Base-by-base conservation (phyloP, 2,329 filamentous ascomycete species). In the Pseudohalonectria lignicola region DNA sequence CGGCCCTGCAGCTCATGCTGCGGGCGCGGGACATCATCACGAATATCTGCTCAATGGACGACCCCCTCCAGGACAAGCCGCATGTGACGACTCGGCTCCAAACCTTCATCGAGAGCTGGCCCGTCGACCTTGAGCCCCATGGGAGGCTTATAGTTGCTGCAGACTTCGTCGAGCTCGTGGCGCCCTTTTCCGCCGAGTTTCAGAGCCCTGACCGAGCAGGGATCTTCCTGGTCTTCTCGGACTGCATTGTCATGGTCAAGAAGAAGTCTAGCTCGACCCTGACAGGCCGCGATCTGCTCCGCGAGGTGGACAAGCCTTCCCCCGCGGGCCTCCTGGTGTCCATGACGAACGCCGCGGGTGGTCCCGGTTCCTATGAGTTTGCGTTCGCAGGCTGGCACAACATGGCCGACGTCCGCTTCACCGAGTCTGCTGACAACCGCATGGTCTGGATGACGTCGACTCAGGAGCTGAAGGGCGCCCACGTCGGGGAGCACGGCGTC, bases 31-130 rank as follows among this genome's bases (percentile, higher is more conserved):
- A 96, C 55, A 84, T 94, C 38, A 87, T 98, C 47, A 87, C 88
- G 16, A 92, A 94, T 39, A 98, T 98, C 31, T 98, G 92, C 59
- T 93, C 90, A 13, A 80, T 95, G 62, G 90, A 95, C 50, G 83
- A 63, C 54, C 83, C 51, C 51, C 67, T 58, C 49, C 74, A 66
- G 3, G 82, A 86, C 51, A 83, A 86, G 47, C 78, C 79, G 9
- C 82, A 85, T 47, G 69, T 86, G 32, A 73, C 82, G 25, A 82
- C 78, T 47, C 78, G 84, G 31, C 64, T 95, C 34, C 79, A 80
- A 45, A 80, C 81, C 46, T 73, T 92, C 56, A 73, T 93, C 31
- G 77, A 85, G 49, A 75, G 71, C 33, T 94, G 86, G 86, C 86
- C 86, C 1, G 53, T 63, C 17, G 72, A 79, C 36, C 71, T 88